A percentile compares a stretch with the other conserved stretches of the same genome.
Evolutionary conservation across 192 early-diverging fungal genomes (phyloP).

Genomic region (Lunasporangiospora selenospora): DNA sequence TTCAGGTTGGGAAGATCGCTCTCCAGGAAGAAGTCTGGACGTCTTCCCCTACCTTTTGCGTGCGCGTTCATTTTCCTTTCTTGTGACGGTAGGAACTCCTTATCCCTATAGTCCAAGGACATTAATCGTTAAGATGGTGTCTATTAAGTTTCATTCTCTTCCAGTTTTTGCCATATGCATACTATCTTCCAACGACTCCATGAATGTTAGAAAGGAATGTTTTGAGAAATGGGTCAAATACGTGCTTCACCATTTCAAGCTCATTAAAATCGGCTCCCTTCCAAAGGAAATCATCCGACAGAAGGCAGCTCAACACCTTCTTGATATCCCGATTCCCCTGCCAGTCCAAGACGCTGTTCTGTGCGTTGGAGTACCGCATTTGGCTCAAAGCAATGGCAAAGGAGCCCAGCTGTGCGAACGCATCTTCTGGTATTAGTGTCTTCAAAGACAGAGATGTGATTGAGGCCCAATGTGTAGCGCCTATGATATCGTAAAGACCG

Average conservation of each 20-base stretch:
- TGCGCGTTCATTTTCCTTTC: constrained; percentile 15
- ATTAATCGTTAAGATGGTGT: neutral
- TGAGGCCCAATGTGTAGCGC: constrained; percentile 6
- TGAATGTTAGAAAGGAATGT: constrained; percentile 20
- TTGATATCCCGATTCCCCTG: constrained; percentile 7
- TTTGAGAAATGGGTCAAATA: constrained; percentile 19
- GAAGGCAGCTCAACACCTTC: constrained; percentile 17
- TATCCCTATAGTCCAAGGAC: constrained; percentile 10
- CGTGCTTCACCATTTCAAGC: constrained; percentile 15
- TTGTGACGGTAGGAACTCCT: constrained; percentile 15
- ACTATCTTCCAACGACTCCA: constrained; percentile 12
- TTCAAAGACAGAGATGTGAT: constrained; percentile 14
- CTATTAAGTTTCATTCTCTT: constrained; percentile 8
- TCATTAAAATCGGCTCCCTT: constrained; percentile 12
- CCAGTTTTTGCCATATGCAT: neutral
- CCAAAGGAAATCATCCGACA: constrained; percentile 13
- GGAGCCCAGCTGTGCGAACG: constrained; percentile 6
- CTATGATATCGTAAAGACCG: constrained; percentile 12
- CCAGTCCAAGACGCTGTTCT: constrained; percentile 13
- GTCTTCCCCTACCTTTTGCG: constrained; percentile 13
- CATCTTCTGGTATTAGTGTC: constrained; percentile 7
- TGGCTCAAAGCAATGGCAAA: constrained; percentile 12
- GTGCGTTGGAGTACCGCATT: constrained; percentile 10
- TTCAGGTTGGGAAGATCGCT: constrained; percentile 15
- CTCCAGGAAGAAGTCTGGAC: constrained; percentile 12